Conservation (phyloP, 73 alveolate genomes). For the Uronychia setigera region DNA sequence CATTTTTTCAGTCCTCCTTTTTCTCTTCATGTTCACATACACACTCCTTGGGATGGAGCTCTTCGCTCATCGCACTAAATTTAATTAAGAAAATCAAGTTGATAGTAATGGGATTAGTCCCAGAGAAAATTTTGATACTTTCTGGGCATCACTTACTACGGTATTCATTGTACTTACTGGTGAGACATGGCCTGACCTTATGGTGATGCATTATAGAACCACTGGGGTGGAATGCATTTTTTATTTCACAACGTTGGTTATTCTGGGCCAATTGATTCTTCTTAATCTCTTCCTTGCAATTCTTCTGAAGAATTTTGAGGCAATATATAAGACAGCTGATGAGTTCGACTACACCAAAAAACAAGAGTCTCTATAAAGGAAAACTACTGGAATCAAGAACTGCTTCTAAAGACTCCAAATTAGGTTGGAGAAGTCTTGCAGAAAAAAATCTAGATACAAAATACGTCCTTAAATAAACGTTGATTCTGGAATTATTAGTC, state of each 20-base stretch:
- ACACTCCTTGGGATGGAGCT: constrained; percentile 52
- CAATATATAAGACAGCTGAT: not conserved
- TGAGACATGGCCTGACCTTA: constrained; percentile 37
- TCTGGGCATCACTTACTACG: constrained; percentile 7
- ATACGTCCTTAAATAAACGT: not conserved
- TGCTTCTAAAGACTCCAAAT: no score
- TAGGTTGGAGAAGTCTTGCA: no score
- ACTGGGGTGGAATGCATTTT: constrained; percentile 14
- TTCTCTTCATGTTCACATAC: constrained; percentile 23
- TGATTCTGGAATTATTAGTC: not conserved
- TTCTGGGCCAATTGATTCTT: constrained; percentile 51
- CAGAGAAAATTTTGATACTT: constrained; percentile 31
- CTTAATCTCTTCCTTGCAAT: constrained; percentile 64
- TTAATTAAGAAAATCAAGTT: not conserved
- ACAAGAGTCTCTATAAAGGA: not conserved
- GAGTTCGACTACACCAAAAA: not conserved
- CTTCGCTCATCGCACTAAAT: constrained; percentile 21
- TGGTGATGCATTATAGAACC: constrained; percentile 10
- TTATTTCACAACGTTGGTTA: constrained; percentile 45
- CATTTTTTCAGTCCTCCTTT: constrained; percentile 21
- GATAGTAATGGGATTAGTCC: not conserved
- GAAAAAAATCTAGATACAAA: no score
- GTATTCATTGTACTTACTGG: constrained; percentile 33
- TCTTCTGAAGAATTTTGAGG: constrained; percentile 49
- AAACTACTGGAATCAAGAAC: no score